Conservation (phyloP, 1,284 basidiomycete genomes). For the Leccinum pachyderme region DNA sequence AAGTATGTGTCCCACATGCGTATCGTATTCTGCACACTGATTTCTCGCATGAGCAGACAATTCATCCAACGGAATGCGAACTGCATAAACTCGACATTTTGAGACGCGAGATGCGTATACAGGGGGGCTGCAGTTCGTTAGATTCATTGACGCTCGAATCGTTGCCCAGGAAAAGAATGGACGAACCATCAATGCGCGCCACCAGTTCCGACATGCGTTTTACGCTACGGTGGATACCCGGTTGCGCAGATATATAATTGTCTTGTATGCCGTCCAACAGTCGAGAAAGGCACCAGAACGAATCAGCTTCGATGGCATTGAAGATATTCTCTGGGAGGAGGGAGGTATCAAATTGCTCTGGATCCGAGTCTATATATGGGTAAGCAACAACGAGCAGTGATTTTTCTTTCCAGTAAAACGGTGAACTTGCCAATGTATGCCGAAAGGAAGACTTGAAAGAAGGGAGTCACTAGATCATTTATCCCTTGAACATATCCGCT, state of each 20-base stretch:
- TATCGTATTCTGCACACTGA: slow-evolving; percentile 92
- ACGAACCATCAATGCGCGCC: slow-evolving; percentile 82
- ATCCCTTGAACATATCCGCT: slow-evolving; percentile 98
- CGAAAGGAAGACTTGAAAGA: slow-evolving; percentile 91
- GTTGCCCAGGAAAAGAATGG: background rate
- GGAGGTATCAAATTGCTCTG: slow-evolving; percentile 81
- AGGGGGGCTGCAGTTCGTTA: slow-evolving; percentile 62
- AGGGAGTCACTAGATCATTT: slow-evolving; percentile 94
- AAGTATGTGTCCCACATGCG: slow-evolving; percentile 99
- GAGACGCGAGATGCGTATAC: slow-evolving; percentile 76
- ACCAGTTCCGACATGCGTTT: slow-evolving; percentile 91
- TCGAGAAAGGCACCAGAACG: slow-evolving; percentile 95
- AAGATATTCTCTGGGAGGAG: slow-evolving; percentile 70
- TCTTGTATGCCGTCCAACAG: slow-evolving; percentile 95
- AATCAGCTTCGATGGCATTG: slow-evolving; percentile 89
- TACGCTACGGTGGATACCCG: slow-evolving; percentile 90
- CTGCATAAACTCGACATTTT: slow-evolving; percentile 98
- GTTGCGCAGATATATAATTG: slow-evolving; percentile 94
- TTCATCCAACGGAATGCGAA: slow-evolving; percentile 99
- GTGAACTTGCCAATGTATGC: slow-evolving; percentile 77
- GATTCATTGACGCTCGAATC: background rate
- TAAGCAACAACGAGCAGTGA: slow-evolving; percentile 6
- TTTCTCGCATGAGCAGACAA: slow-evolving; percentile 93
- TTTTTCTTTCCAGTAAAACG: slow-evolving; percentile 1
- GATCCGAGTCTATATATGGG: slow-evolving; percentile 62